phyloP scores from a whole-genome alignment of 495 filamentous ascomycete genomes.

The Copromyces sp. region DNA sequence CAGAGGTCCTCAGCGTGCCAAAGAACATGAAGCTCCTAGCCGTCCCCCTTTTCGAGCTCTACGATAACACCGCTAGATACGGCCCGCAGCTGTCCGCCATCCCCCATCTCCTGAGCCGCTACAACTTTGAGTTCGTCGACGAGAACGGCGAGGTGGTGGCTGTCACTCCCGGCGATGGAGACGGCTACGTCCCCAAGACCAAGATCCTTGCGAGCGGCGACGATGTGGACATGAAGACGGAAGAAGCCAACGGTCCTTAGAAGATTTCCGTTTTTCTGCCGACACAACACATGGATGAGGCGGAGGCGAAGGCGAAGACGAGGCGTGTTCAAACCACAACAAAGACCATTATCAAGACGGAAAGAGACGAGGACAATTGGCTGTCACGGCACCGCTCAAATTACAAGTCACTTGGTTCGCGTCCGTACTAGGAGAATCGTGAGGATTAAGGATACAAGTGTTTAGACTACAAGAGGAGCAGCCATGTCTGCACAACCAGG shows the following conservation, averaged over 20 bases:
- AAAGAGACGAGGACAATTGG: background rate
- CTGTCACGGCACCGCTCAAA: background rate
- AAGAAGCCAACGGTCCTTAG: background rate
- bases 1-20: slow-evolving; percentile 91
- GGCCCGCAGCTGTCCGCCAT: slow-evolving; percentile 94
- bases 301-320: background rate
- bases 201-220: slow-evolving; percentile 72
- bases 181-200: slow-evolving; percentile 47
- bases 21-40: slow-evolving; percentile 99
- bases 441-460: background rate
- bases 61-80: slow-evolving; percentile 91
- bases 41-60: slow-evolving; percentile 92
- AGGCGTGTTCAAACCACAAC: background rate
- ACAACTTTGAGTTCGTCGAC: slow-evolving; percentile 98
- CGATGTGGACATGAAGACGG: slow-evolving; percentile 42
- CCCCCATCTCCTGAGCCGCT: slow-evolving; percentile 82
- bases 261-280: background rate
- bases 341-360: background rate
- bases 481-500: background rate
- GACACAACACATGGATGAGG: background rate
- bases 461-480: background rate
- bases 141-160: slow-evolving; percentile 84
- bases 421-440: background rate
- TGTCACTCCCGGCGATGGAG: slow-evolving; percentile 64
- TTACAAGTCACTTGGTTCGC: background rate